phyloP scores from a whole-genome alignment of 2,329 filamentous ascomycete genomes.

The Tolypocladium nubicola region DNA sequence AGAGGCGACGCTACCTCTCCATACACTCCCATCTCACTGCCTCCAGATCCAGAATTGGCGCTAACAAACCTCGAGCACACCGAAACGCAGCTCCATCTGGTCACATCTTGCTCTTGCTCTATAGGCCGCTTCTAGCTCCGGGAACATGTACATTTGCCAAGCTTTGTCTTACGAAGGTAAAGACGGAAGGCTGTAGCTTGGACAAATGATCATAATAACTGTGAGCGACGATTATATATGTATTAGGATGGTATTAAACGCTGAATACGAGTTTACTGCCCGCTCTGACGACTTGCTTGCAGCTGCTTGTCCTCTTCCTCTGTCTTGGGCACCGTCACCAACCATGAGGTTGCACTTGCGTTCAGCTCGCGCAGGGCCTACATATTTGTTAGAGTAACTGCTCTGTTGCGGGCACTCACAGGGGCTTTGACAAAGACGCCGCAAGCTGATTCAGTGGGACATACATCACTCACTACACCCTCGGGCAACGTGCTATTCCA shows the following conservation, averaged over 20 bases:
- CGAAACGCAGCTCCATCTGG: no score
- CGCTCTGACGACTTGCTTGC: background rate
- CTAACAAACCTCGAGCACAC: no score
- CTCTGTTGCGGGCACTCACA: background rate
- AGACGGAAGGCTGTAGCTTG: no score
- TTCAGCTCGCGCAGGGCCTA: background rate
- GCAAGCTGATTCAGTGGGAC: slow-evolving; percentile 2
- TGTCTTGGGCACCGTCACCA: background rate
- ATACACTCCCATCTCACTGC: no score
- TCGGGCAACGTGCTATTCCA: slow-evolving; percentile 26
- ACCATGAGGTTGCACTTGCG: background rate
- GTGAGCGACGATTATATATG: no score
- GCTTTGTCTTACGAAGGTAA: no score
- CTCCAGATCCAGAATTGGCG: no score
- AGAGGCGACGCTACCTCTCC: no score
- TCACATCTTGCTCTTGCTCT: no score
- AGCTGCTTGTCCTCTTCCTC: background rate
- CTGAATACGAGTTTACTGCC: background rate
- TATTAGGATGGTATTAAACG: background rate
- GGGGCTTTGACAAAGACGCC: background rate
- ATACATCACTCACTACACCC: slow-evolving; percentile 20
- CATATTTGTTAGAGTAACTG: background rate
- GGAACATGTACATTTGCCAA: no score
- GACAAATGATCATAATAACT: no score
- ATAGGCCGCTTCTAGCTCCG: no score